Base-by-base conservation (phyloP, 768 basidiomycete genomes). In the Scleroderma bovista region DNA sequence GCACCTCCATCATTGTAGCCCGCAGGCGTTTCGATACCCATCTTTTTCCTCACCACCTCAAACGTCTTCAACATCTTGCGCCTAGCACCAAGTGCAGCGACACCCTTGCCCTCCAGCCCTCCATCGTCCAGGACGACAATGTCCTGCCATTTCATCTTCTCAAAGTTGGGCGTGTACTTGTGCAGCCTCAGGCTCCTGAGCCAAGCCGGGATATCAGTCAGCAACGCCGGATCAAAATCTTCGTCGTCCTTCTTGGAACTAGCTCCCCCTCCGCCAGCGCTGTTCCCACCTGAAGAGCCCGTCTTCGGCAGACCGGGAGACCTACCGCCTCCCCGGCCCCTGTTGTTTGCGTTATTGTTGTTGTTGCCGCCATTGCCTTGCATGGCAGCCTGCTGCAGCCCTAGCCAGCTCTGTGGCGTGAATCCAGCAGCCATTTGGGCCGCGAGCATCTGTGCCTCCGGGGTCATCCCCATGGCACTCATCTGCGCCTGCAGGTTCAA, bases 81-180 rank as follows among this genome's bases (percentile, higher is more conserved):
- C 67, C 96, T 76, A 33, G 96, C 96, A 43, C 96, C 96, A 47
- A 96, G 83, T 54, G 96, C 96, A n/a, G 91, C 86, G 37, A 99
- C 95, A n/a, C 96, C 96, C 71, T 89, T 88, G 47, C 75, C 86
- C 75, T 97, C 93, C 58, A 99, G 73, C 58, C 79, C 86, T 10
- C 73, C 77, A 69, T 98, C 95, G 58, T 90, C 88, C 81, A 99
- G 86, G 44, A 81, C 45, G 9, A 95, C 88, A 87, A 98, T 95
- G 52, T 98, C 93, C 71, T 84, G 79, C 96, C 96, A 99, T 58
- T 75, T 79, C 73, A 80, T 77, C 46, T 75, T 78, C 67, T 97
- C 94, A 69, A 99, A 98, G 74, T 96, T 98, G 33, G 91, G 85
- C 56, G 96, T 99, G 74, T 99, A 98, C 75, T 98, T 98, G 81